Percentiles rank a stretch among this genome's conserved stretches.
Evolutionary conservation across 73 alveolate species (phyloP).

Genomic region (Tetrahymena thermophila): DNA sequence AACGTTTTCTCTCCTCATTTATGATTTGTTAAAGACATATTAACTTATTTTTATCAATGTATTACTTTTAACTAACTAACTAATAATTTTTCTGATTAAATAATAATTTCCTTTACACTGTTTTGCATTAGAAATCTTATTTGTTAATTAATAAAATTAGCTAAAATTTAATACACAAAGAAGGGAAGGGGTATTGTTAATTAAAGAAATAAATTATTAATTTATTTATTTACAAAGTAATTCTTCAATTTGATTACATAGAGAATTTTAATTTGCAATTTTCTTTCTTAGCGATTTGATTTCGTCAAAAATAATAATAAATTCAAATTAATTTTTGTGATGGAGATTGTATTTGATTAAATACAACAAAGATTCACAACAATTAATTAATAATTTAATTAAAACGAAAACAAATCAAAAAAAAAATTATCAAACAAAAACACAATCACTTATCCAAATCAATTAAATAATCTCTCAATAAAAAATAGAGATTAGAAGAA

Average conservation of each 20-base stretch:
- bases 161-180: background rate
- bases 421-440: background rate
- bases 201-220: too few relatives aligned
- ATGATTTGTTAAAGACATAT: background rate
- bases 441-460: background rate
- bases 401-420: background rate
- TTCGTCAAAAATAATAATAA: background rate
- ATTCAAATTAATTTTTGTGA: background rate
- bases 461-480: background rate
- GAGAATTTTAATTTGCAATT: background rate
- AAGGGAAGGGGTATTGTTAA: background rate
- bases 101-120: background rate
- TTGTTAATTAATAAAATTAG: background rate
- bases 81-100: too few relatives aligned
- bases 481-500: background rate
- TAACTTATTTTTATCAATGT: background rate
- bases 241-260: background rate
- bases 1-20: background rate
- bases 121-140: background rate
- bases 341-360: background rate
- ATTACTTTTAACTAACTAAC: background rate
- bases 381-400: background rate
- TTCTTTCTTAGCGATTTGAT: background rate
- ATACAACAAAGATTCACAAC: background rate
- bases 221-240: too few relatives aligned